Evolutionary conservation across 2,329 filamentous ascomycete genomes (phyloP).

Genomic region (Acrocalymma vagum): DNA sequence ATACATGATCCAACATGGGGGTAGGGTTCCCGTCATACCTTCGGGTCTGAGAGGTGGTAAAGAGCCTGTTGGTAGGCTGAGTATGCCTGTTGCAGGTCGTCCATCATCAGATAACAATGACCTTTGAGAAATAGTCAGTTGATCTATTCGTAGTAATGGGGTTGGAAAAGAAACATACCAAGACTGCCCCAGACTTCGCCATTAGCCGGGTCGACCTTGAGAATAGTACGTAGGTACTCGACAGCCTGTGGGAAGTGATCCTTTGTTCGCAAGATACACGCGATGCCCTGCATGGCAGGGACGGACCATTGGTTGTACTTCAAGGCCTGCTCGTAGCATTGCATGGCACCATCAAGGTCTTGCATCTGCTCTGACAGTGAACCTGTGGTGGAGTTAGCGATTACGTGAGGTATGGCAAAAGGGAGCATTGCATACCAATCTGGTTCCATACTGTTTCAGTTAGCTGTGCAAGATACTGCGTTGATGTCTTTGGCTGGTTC

Average conservation of each 20-base stretch:
- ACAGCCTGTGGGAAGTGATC: conserved; percentile 95
- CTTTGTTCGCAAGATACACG: conserved; percentile 86
- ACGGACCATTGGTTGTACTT: conserved; percentile 89
- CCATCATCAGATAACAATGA: conserved; percentile 99
- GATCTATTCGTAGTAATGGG: background rate
- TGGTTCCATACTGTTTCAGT: conserved; percentile 94
- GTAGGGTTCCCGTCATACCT: conserved; percentile 72
- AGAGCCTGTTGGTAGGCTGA: conserved; percentile 95
- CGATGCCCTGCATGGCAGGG: conserved; percentile 92
- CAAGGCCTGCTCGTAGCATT: conserved; percentile 89
- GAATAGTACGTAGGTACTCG: conserved; percentile 88
- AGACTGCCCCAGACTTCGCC: conserved; percentile 97
- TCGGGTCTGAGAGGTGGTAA: conserved; percentile 91
- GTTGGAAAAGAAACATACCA: conserved; percentile 62
- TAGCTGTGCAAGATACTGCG: conserved; percentile 77
- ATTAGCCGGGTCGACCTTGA: conserved; percentile 88
- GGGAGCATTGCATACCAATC: conserved; percentile 71
- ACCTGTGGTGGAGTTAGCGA: conserved; percentile 62
- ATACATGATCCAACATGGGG: background rate
- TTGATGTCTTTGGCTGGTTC: conserved; percentile 68
- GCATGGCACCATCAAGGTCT: conserved; percentile 86
- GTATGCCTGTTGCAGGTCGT: conserved; percentile 96
- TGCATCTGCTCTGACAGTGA: conserved; percentile 87
- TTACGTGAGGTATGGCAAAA: conserved; percentile 12
- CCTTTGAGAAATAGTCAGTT: conserved; percentile 60